phyloP scores from a whole-genome alignment of 2,329 filamentous ascomycete species.

The Penicillium sumatraense region DNA sequence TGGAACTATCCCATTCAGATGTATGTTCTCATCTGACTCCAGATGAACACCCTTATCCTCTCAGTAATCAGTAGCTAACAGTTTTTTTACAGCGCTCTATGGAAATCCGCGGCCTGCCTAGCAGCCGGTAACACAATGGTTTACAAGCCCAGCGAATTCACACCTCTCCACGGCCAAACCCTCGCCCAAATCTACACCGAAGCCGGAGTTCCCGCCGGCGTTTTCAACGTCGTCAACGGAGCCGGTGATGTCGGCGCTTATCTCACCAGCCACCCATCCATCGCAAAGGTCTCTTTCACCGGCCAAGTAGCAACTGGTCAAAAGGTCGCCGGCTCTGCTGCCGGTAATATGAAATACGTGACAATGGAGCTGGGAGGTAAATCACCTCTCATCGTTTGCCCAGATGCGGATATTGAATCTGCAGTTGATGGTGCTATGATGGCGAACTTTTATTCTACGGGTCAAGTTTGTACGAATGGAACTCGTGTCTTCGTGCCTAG shows the following conservation, averaged over 20 bases:
- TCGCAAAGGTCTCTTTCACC: conserved; percentile 89
- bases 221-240: conserved; percentile 87
- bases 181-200: conserved; percentile 77
- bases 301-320: conserved; percentile 82
- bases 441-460: conserved; percentile 90
- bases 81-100: conserved; percentile 62
- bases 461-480: conserved; percentile 92
- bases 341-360: conserved; percentile 82
- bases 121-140: conserved; percentile 89
- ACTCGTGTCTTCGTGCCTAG: conserved; percentile 82
- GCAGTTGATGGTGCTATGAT: conserved; percentile 92
- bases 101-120: conserved; percentile 85
- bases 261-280: conserved; percentile 70
- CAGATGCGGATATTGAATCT: conserved; percentile 75
- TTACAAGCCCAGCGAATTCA: conserved; percentile 88
- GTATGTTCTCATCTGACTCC: conserved; percentile 35
- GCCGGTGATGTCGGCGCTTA: conserved; percentile 77
- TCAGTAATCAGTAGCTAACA: not conserved
- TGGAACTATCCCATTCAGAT: conserved; percentile 96
- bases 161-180: conserved; percentile 77
- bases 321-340: conserved; percentile 78
- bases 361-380: conserved; percentile 94
- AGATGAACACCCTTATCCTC: not conserved
- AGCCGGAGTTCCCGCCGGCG: conserved; percentile 78
- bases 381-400: conserved; percentile 77